phyloP scores from a whole-genome alignment of 768 basidiomycete species.

The Tulasnella sp. region DNA sequence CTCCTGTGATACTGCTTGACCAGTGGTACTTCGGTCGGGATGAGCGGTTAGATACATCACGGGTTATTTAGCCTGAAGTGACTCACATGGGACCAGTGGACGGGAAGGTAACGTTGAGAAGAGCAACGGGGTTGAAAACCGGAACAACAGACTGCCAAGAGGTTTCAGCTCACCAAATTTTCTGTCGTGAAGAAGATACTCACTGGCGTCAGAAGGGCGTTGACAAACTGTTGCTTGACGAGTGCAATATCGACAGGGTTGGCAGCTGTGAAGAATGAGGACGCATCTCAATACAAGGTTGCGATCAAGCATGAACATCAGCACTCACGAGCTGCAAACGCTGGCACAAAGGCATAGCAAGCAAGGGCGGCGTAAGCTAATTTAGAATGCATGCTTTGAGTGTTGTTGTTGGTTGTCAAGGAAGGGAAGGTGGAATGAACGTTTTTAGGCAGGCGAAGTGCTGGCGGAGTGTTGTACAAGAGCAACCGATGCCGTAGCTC shows the following conservation, averaged over 20 bases:
- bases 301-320: not conserved
- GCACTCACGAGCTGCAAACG: constrained; percentile 9
- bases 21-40: not conserved
- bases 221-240: constrained; percentile 18
- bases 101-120: constrained; percentile 7
- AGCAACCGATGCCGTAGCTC: too few species aligned
- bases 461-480: too few species aligned
- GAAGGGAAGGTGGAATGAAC: too few species aligned
- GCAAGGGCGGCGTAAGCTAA: not conserved
- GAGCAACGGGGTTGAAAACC: constrained; percentile 11
- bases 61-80: not conserved
- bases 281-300: not conserved
- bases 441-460: too few species aligned
- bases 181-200: not conserved
- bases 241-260: constrained; percentile 7
- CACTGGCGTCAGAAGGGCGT: constrained; percentile 17
- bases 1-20: not conserved
- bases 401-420: too few species aligned
- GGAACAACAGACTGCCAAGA: constrained; percentile 13
- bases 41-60: not conserved
- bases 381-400: constrained; percentile 10
- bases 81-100: constrained; percentile 7
- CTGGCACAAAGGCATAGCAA: not conserved
- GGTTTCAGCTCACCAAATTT: not conserved
- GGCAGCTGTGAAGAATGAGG: constrained; percentile 3